Percentiles rank a stretch among this genome's conserved stretches.
Conservation (phyloP, 139 green algal species). For the Chlorokybus atmophyticus region DNA sequence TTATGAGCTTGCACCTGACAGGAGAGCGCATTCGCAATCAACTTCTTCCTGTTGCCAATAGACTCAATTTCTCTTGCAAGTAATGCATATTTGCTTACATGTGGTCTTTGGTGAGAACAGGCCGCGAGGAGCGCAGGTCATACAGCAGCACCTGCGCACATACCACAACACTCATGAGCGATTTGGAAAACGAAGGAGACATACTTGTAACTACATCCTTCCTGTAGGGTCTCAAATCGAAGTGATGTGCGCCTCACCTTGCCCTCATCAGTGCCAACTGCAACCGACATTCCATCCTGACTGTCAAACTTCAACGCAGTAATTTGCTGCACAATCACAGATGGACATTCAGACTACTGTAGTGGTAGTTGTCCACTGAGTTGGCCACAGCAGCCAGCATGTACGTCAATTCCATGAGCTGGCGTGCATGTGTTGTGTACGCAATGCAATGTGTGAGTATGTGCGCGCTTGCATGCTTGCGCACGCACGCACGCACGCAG, state of each 20-base stretch:
- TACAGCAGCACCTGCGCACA: slow-evolving; percentile 30
- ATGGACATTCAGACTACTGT: too few species aligned
- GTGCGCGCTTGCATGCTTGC: neutral
- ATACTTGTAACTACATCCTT: too few species aligned
- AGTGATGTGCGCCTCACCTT: slow-evolving; percentile 44
- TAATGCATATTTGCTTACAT: slow-evolving; percentile 52
- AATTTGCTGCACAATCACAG: slow-evolving; percentile 53
- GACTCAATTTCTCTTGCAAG: neutral
- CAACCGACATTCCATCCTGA: slow-evolving; percentile 38
- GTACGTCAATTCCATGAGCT: too few species aligned
- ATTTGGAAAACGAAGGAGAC: too few species aligned
- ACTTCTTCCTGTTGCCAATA: neutral
- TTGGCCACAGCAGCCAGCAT: too few species aligned
- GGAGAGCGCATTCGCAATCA: slow-evolving; percentile 3
- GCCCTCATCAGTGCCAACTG: slow-evolving; percentile 67
- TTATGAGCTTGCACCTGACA: too few species aligned
- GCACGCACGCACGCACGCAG: neutral
- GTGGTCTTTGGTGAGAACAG: slow-evolving; percentile 85
- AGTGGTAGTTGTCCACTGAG: too few species aligned
- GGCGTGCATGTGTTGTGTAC: too few species aligned
- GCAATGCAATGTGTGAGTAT: too few species aligned
- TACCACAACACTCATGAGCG: too few species aligned
- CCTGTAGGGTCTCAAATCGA: too few species aligned
- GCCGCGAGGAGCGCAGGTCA: slow-evolving; percentile 35
- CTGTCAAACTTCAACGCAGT: slow-evolving; percentile 63